These are phyloP conservation scores for Daphne laureola DNA, from an alignment of 441 rosid species.

Conservation along the genomic window DNA sequence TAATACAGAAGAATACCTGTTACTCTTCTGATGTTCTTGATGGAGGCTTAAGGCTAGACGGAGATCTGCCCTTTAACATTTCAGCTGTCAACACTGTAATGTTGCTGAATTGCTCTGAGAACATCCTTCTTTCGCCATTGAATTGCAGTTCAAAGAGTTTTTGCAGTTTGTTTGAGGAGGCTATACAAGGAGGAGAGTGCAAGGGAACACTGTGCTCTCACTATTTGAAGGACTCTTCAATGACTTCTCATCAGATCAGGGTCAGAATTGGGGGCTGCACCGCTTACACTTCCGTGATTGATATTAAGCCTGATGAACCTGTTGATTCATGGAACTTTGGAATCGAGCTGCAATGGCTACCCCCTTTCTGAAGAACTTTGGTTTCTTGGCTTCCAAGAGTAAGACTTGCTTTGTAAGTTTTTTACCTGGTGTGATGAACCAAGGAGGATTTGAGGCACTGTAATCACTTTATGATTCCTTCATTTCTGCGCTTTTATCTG, in stretches of 20 bases:
- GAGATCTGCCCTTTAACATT: constrained; percentile 43
- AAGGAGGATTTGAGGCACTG: too few relatives aligned
- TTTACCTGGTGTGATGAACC: too few relatives aligned
- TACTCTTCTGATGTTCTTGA: constrained; percentile 33
- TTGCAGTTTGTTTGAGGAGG: constrained; percentile 36
- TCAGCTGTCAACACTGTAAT: constrained; percentile 49
- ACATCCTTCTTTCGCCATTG: constrained; percentile 35
- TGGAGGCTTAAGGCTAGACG: constrained; percentile 43
- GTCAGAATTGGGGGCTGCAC: constrained; percentile 48
- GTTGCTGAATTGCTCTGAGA: constrained; percentile 42
- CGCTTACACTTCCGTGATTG: constrained; percentile 41
- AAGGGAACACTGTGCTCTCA: constrained; percentile 48
- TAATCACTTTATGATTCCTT: too few relatives aligned
- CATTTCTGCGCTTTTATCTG: too few relatives aligned
- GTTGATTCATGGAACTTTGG: constrained; percentile 39
- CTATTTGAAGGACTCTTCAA: constrained; percentile 48
- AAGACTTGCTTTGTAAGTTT: too few relatives aligned
- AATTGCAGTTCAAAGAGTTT: constrained; percentile 40
- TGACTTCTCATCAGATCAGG: constrained; percentile 41
- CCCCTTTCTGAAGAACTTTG: constrained; percentile 19
- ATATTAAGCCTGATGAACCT: constrained; percentile 21
- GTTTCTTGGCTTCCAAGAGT: too few relatives aligned
- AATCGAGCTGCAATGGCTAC: constrained; percentile 52
- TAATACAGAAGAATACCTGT: constrained; percentile 29
- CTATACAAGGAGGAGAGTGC: constrained; percentile 26